Conservation (phyloP, 2,329 filamentous ascomycete species). For the Fusarium devonianum region DNA sequence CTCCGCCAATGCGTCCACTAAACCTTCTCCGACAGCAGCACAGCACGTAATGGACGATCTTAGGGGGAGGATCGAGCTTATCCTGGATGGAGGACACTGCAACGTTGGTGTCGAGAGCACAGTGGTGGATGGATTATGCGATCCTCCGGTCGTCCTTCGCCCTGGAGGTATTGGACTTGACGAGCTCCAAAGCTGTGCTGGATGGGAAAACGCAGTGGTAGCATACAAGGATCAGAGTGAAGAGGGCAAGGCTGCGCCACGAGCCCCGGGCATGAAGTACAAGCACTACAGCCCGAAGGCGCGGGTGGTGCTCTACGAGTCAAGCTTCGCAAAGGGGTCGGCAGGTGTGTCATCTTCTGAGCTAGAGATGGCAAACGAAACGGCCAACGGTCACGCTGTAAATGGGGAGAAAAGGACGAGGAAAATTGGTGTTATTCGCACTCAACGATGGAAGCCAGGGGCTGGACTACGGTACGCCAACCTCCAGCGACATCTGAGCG, state of each 20-base stretch:
- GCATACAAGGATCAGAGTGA: conserved; percentile 82
- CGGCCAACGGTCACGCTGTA: conserved; percentile 34
- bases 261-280: conserved; percentile 98
- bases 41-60: conserved; percentile 90
- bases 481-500: conserved; percentile 31
- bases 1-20: conserved; percentile 92
- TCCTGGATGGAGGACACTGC: conserved; percentile 88
- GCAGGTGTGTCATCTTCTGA: conserved; percentile 50
- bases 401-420: conserved; percentile 28
- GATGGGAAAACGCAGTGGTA: conserved; percentile 81
- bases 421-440: conserved; percentile 63
- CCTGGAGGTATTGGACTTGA: conserved; percentile 89
- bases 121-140: conserved; percentile 87
- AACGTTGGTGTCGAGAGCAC: conserved; percentile 94
- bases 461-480: conserved; percentile 50
- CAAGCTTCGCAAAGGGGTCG: conserved; percentile 48
- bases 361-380: conserved; percentile 37
- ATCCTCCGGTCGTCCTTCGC: conserved; percentile 81
- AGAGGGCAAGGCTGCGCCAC: conserved; percentile 69
- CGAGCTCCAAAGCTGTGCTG: conserved; percentile 73
- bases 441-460: conserved; percentile 58
- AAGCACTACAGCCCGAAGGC: conserved; percentile 96
- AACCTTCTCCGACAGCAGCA: conserved; percentile 89
- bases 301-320: conserved; percentile 82
- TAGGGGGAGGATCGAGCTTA: conserved; percentile 79